A percentile compares a stretch with the other conserved stretches of the same genome.
phyloP scores from a whole-genome alignment of 176 grass and related monocot genomes.

The Puccinellia tenuiflora region DNA sequence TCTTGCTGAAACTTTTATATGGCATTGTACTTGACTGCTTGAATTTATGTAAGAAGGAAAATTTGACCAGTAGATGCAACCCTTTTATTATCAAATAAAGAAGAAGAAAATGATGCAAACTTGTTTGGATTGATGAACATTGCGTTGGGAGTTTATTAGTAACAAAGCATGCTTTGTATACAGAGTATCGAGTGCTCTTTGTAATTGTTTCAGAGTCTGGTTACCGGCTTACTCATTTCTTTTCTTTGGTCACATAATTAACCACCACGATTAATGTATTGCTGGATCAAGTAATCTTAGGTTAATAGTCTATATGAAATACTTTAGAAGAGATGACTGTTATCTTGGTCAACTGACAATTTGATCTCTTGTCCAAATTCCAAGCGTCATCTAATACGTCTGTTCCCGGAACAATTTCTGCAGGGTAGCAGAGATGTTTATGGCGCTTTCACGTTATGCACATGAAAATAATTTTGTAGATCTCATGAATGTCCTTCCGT shows the following conservation, averaged over 20 bases:
- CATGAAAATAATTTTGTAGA: slow-evolving; percentile 26
- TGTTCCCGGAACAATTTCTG: slow-evolving; percentile 22
- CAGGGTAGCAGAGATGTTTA: slow-evolving; percentile 63
- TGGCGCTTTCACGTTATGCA: slow-evolving; percentile 68
- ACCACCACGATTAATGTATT: background rate
- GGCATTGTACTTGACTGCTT: background rate
- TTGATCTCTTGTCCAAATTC: slow-evolving; percentile 2
- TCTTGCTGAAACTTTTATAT: background rate
- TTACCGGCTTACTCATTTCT: background rate
- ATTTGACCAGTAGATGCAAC: background rate
- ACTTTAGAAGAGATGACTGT: background rate
- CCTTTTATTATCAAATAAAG: background rate
- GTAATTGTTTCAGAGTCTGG: background rate
- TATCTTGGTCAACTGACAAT: background rate
- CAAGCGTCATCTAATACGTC: background rate
- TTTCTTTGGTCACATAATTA: background rate
- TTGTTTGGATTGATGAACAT: background rate
- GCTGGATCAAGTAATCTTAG: background rate
- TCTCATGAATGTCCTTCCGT: background rate
- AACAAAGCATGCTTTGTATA: background rate
- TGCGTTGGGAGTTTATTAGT: background rate
- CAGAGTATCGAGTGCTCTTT: background rate
- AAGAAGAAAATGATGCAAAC: background rate
- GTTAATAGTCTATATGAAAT: background rate
- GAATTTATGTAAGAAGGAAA: background rate